These are phyloP conservation scores for Schizosaccharomyces versatilis DNA, from an alignment of 1,139 yeast genomes.

Conservation along the genomic window DNA sequence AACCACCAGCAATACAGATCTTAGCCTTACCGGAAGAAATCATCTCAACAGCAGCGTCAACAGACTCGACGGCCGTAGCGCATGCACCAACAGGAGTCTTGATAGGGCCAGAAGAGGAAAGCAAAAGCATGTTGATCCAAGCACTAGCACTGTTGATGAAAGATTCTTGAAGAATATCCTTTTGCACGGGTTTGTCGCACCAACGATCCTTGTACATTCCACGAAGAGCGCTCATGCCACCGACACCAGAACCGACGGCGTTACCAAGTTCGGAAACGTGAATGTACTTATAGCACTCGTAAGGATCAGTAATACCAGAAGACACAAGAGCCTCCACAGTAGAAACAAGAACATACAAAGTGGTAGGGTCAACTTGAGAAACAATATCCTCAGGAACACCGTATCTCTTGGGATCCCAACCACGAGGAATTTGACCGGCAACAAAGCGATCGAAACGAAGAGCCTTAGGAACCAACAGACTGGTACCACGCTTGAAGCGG, in stretches of 20 bases:
- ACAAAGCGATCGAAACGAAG: constrained; percentile 84
- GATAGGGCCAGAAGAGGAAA: constrained; percentile 96
- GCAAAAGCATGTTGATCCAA: constrained; percentile 93
- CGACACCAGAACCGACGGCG: constrained; percentile 99
- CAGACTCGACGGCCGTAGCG: constrained; percentile 95
- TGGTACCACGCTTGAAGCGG: constrained; percentile 76
- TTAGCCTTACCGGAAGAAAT: constrained; percentile 83
- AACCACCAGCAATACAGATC: constrained; percentile 93
- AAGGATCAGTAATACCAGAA: constrained; percentile 93
- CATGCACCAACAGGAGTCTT: constrained; percentile 99
- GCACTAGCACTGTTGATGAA: constrained; percentile 98
- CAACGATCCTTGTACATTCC: constrained; percentile 95
- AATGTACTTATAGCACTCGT: constrained; percentile 91
- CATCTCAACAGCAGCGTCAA: constrained; percentile 87
- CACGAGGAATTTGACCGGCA: constrained; percentile 97
- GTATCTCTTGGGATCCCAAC: constrained; percentile 88
- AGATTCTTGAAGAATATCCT: constrained; percentile 89
- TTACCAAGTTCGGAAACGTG: constrained; percentile 97
- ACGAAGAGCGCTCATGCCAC: constrained; percentile 90
- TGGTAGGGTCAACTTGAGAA: constrained; percentile 86
- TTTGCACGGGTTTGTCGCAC: constrained; percentile 81
- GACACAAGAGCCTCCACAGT: constrained; percentile 85
- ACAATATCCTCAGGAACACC: constrained; percentile 89
- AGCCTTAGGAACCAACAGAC: constrained; percentile 82
- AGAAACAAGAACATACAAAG: constrained; percentile 75